Evolutionary conservation across 768 basidiomycete species (phyloP).

Genomic region (Suillus subluteus): DNA sequence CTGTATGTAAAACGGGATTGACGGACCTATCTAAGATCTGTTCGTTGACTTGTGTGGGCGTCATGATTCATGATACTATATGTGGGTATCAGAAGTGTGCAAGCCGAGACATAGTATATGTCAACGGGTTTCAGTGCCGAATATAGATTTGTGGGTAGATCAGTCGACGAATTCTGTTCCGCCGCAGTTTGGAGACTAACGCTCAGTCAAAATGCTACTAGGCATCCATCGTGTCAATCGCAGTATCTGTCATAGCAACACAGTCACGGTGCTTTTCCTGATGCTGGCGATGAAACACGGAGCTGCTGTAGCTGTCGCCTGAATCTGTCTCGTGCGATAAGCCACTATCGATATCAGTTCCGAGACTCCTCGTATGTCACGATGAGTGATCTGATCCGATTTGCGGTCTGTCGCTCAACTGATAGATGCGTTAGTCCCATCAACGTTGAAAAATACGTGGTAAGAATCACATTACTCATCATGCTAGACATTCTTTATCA

Average conservation of each 20-base stretch:
- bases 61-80: constrained; percentile 1
- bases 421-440: neutral
- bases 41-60: neutral
- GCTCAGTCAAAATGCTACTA: neutral
- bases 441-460: neutral
- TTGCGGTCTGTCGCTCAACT: neutral
- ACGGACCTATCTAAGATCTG: neutral
- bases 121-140: neutral
- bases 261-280: too few species aligned
- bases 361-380: too few species aligned
- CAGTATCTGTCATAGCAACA: neutral
- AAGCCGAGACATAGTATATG: neutral
- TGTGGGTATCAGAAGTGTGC: neutral
- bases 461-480: constrained; percentile 2
- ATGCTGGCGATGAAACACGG: neutral
- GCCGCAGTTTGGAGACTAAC: neutral
- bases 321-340: neutral
- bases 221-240: neutral
- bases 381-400: neutral
- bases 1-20: neutral
- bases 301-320: neutral
- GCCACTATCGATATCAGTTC: neutral
- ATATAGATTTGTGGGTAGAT: neutral
- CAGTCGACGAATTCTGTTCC: neutral
- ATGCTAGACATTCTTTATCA: neutral